Evolutionary conservation across 2,329 filamentous ascomycete genomes (phyloP).

Genomic region (Aspergillus terreus): DNA sequence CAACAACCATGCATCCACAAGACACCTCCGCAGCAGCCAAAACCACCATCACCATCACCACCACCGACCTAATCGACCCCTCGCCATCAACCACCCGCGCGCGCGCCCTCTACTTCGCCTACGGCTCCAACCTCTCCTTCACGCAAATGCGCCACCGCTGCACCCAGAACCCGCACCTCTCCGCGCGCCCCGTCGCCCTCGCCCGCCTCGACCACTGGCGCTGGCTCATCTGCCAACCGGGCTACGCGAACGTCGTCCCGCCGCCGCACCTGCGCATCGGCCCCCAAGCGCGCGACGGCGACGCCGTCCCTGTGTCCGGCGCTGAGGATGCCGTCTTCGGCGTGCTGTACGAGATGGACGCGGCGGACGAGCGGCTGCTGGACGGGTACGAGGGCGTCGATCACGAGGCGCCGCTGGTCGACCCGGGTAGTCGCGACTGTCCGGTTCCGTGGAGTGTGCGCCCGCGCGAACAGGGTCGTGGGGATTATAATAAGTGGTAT

Average conservation of each 20-base stretch:
- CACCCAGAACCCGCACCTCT: constrained; percentile 26
- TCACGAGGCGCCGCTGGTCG: constrained; percentile 9
- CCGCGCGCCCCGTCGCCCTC: constrained; percentile 35
- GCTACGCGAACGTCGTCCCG: constrained; percentile 41
- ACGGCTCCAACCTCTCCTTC: constrained; percentile 42
- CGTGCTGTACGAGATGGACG: constrained; percentile 39
- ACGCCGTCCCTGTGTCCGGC: constrained; percentile 19
- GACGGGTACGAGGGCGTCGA: constrained; percentile 40
- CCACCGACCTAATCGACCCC: neutral
- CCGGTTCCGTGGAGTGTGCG: constrained; percentile 15
- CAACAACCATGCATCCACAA: neutral
- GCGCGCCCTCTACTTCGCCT: constrained; percentile 41
- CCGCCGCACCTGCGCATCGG: constrained; percentile 20
- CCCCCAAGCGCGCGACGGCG: constrained; percentile 15
- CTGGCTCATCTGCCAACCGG: constrained; percentile 41
- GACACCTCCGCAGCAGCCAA: neutral
- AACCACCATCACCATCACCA: constrained; percentile 5
- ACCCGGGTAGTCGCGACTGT: neutral
- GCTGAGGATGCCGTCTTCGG: constrained; percentile 33
- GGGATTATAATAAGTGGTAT: constrained; percentile 39
- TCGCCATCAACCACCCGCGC: constrained; percentile 5
- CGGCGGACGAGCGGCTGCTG: constrained; percentile 32
- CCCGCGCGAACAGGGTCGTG: constrained; percentile 30
- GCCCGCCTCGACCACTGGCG: constrained; percentile 36
- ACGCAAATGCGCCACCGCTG: constrained; percentile 40